A percentile compares a stretch with the other conserved stretches of the same genome.
These are phyloP conservation scores for Scolecobasidium constrictum DNA, from an alignment of 2,329 filamentous ascomycete species.

Conservation along the genomic window DNA sequence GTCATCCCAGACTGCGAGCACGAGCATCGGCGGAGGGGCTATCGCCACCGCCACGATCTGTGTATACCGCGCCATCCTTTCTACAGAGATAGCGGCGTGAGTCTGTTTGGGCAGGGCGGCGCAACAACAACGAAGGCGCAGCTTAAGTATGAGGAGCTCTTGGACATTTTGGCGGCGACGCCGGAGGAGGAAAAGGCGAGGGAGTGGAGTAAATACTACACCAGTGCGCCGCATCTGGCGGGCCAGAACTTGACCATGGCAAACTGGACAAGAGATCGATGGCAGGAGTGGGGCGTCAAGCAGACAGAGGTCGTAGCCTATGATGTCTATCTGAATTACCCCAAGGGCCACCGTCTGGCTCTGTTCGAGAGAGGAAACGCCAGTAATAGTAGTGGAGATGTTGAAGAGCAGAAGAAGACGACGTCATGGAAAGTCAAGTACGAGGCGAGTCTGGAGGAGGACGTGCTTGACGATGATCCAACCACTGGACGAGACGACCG, in stretches of 20 bases:
- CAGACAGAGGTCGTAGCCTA: constrained; percentile 36
- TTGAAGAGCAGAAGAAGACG: constrained; percentile 15
- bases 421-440: constrained; percentile 54
- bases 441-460: constrained; percentile 73
- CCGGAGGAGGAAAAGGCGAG: constrained; percentile 41
- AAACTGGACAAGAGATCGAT: constrained; percentile 38
- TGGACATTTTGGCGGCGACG: constrained; percentile 42
- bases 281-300: constrained; percentile 37
- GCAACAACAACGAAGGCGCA: neutral
- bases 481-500: constrained; percentile 62
- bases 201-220: constrained; percentile 41
- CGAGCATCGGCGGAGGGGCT: constrained; percentile 20
- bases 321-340: constrained; percentile 42
- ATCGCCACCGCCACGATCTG: constrained; percentile 19
- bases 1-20: constrained; percentile 21
- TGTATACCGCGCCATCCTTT: constrained; percentile 30
- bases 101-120: neutral
- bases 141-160: constrained; percentile 38
- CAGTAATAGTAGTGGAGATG: constrained; percentile 13
- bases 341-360: constrained; percentile 34
- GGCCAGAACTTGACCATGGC: constrained; percentile 42
- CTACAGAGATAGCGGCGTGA: constrained; percentile 18
- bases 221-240: constrained; percentile 38
- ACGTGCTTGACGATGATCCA: constrained; percentile 71
- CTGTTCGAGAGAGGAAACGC: constrained; percentile 33